Evolutionary conservation across 75 land plant species (phyloP).

Genomic region (Picea sitchensis): DNA sequence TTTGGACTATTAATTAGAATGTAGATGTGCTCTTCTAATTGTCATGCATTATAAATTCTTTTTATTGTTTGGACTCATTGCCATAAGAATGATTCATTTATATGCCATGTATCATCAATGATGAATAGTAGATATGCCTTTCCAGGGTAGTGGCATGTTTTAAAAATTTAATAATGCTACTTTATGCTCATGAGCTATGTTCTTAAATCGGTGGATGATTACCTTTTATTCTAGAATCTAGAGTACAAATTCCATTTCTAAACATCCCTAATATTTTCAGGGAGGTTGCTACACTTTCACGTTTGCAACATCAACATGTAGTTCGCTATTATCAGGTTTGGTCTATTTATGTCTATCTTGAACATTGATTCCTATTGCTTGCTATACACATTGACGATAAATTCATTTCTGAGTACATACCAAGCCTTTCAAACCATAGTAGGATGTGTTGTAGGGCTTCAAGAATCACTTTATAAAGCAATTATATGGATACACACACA

Average conservation of each 20-base stretch:
- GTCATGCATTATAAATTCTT: neutral
- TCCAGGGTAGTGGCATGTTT: neutral
- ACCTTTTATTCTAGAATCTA: neutral
- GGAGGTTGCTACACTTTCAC: conserved; percentile 96
- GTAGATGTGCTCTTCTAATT: neutral
- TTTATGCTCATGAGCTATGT: neutral
- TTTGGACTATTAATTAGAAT: neutral
- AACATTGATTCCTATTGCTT: neutral
- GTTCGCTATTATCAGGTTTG: conserved; percentile 95
- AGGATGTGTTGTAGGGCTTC: neutral
- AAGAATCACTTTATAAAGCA: neutral
- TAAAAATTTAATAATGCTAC: neutral
- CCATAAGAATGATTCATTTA: neutral
- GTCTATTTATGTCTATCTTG: conserved; percentile 4
- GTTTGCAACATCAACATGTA: conserved; percentile 98
- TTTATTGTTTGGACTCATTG: neutral
- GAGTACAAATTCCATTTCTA: neutral
- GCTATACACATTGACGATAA: neutral
- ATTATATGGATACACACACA: neutral
- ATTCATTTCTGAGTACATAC: neutral
- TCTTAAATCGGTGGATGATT: neutral
- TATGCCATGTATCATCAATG: neutral
- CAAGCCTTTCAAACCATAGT: neutral
- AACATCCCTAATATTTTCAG: conserved; percentile 27
- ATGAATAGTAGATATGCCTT: neutral